These are phyloP conservation scores for Yamadazyma sp. DNA, from an alignment of 805 yeast genomes.

Conservation along the genomic window DNA sequence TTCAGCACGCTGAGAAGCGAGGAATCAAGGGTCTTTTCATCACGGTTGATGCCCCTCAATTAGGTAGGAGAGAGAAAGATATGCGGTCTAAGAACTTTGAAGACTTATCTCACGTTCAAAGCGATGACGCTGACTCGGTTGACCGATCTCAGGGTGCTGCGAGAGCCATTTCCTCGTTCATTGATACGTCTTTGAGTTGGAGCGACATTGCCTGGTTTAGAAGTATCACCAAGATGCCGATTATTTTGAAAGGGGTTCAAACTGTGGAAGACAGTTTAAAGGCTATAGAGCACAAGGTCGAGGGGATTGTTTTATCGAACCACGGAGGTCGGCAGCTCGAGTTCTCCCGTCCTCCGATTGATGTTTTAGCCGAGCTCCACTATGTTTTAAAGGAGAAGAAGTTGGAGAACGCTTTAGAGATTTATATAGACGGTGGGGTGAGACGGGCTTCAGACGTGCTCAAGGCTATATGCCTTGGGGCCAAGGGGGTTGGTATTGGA, in stretches of 20 bases:
- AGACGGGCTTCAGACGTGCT: constrained; percentile 76
- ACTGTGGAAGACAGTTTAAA: constrained; percentile 61
- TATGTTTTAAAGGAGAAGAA: constrained; percentile 41
- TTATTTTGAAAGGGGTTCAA: constrained; percentile 62
- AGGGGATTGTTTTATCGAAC: constrained; percentile 67
- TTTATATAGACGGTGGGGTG: constrained; percentile 75
- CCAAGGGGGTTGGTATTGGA: constrained; percentile 73
- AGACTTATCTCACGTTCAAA: constrained; percentile 47
- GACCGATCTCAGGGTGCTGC: constrained; percentile 83
- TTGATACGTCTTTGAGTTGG: constrained; percentile 46
- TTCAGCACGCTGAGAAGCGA: constrained; percentile 68
- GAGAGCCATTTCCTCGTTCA: constrained; percentile 80
- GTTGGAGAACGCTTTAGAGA: constrained; percentile 53
- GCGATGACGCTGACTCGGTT: constrained; percentile 48
- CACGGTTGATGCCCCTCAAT: constrained; percentile 90
- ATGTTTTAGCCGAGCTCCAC: constrained; percentile 56
- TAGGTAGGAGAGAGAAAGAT: constrained; percentile 91
- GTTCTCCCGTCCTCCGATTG: constrained; percentile 58
- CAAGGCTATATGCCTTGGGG: constrained; percentile 76
- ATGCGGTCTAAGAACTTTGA: constrained; percentile 61
- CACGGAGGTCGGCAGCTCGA: constrained; percentile 78
- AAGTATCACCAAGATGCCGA: constrained; percentile 37
- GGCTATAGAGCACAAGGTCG: constrained; percentile 58
- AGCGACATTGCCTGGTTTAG: constrained; percentile 41
- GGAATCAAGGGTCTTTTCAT: constrained; percentile 83